These are phyloP conservation scores for Trichophaea hybrida DNA, from an alignment of 2,329 filamentous ascomycete species.

Conservation along the genomic window DNA sequence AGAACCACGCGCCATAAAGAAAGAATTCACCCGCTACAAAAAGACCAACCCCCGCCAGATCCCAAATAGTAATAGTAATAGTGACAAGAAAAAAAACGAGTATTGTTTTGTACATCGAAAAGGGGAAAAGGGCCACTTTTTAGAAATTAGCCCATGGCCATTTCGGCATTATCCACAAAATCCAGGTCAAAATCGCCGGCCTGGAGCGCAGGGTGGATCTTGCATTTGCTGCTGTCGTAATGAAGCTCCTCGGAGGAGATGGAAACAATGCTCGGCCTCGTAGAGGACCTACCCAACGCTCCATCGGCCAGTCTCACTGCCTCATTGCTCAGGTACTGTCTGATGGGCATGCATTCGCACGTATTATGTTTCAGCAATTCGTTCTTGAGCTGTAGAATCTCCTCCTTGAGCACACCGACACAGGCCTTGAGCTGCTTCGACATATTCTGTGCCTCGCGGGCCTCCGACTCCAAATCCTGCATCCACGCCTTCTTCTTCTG, in stretches of 20 bases:
- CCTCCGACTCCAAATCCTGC: conserved; percentile 35
- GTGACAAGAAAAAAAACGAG: neutral
- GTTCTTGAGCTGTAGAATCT: conserved; percentile 28
- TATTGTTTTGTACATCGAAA: neutral
- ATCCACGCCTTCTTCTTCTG: conserved; percentile 48
- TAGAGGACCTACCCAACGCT: neutral
- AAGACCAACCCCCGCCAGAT: neutral
- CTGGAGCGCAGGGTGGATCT: neutral
- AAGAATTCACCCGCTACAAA: too few relatives aligned
- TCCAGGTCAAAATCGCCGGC: neutral
- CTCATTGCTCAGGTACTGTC: conserved; percentile 26
- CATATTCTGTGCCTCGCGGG: conserved; percentile 26
- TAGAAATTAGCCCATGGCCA: neutral
- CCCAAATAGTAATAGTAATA: neutral
- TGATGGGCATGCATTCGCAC: conserved; percentile 26
- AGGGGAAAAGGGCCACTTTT: neutral
- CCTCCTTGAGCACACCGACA: conserved; percentile 25
- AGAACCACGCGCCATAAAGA: too few relatives aligned
- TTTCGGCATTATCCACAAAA: neutral
- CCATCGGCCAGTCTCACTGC: conserved; percentile 22
- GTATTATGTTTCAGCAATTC: conserved; percentile 28
- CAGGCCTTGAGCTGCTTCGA: conserved; percentile 25
- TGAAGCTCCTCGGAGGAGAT: neutral
- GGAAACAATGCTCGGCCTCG: neutral
- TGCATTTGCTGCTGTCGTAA: neutral